Evolutionary conservation across 2,329 filamentous ascomycete genomes (phyloP).

Genomic region (Epicoccum sorghinum): DNA sequence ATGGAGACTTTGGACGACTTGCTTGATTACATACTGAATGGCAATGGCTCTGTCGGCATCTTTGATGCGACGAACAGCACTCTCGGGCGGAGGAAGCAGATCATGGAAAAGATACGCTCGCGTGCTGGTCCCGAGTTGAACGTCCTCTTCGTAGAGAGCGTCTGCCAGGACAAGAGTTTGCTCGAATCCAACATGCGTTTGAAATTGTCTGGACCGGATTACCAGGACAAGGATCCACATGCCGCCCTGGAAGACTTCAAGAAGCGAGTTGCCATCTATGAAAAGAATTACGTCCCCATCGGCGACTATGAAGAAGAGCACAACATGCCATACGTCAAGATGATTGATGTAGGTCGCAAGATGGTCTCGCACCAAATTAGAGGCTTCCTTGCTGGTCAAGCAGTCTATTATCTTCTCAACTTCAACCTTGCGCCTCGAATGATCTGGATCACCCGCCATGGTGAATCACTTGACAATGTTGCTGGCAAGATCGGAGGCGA

Average conservation of each 20-base stretch:
- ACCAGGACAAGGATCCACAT: constrained; percentile 88
- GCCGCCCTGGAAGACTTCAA: constrained; percentile 90
- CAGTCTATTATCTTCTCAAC: constrained; percentile 92
- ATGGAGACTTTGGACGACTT: constrained; percentile 92
- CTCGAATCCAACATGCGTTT: constrained; percentile 96
- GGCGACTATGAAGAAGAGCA: constrained; percentile 90
- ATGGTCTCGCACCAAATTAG: constrained; percentile 87
- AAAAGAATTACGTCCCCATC: constrained; percentile 90
- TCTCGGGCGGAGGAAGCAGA: constrained; percentile 77
- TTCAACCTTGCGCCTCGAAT: constrained; percentile 95
- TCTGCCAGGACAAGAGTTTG: constrained; percentile 82
- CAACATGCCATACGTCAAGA: constrained; percentile 93
- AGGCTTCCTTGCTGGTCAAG: constrained; percentile 89
- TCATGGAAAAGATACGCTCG: constrained; percentile 82
- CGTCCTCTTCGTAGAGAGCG: constrained; percentile 93
- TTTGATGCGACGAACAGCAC: constrained; percentile 98
- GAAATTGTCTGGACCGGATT: constrained; percentile 94
- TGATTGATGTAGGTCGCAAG: constrained; percentile 97
- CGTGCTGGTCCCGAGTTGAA: constrained; percentile 84
- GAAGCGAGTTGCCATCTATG: constrained; percentile 88
- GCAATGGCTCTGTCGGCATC: constrained; percentile 89
- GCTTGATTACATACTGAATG: constrained; percentile 82
- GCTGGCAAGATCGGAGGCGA: constrained; percentile 90
- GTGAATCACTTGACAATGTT: constrained; percentile 87
- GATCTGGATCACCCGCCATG: constrained; percentile 97